These are phyloP conservation scores for Candida glucosophila DNA, from an alignment of 1,139 yeast species.

Conservation along the genomic window DNA sequence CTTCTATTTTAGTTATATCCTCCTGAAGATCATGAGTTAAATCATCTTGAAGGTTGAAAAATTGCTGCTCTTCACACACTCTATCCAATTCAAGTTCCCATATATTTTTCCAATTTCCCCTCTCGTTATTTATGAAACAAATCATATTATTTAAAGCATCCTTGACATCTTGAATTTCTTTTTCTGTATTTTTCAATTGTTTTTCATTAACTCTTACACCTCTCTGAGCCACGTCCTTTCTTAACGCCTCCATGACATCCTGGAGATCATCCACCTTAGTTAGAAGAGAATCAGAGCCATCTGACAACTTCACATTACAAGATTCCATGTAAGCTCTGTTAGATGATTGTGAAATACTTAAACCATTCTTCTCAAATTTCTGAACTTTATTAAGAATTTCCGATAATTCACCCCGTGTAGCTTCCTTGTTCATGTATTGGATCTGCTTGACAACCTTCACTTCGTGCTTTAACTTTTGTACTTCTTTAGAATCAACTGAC, in stretches of 20 bases:
- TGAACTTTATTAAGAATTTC: conserved; percentile 40
- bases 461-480: conserved; percentile 38
- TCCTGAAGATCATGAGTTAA: conserved; percentile 71
- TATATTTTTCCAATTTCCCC: conserved; percentile 79
- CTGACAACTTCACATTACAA: conserved; percentile 66
- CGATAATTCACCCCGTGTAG: conserved; percentile 35
- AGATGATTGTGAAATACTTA: conserved; percentile 34
- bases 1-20: conserved; percentile 71
- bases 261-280: conserved; percentile 86
- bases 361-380: conserved; percentile 37
- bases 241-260: conserved; percentile 80
- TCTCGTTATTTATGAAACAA: conserved; percentile 59
- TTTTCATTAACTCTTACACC: conserved; percentile 78
- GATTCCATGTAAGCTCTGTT: conserved; percentile 68
- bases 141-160: conserved; percentile 44
- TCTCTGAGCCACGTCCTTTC: conserved; percentile 88
- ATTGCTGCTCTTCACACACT: conserved; percentile 91
- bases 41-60: conserved; percentile 83
- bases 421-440: conserved; percentile 17
- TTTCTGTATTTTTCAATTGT: conserved; percentile 58
- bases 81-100: conserved; percentile 91
- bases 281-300: conserved; percentile 65
- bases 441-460: conserved; percentile 58
- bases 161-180: conserved; percentile 57
- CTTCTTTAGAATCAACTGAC: conserved; percentile 4